A percentile compares a stretch with the other conserved stretches of the same genome.
Evolutionary conservation across 2,329 filamentous ascomycete genomes (phyloP).

Genomic region (Boeremia exigua): DNA sequence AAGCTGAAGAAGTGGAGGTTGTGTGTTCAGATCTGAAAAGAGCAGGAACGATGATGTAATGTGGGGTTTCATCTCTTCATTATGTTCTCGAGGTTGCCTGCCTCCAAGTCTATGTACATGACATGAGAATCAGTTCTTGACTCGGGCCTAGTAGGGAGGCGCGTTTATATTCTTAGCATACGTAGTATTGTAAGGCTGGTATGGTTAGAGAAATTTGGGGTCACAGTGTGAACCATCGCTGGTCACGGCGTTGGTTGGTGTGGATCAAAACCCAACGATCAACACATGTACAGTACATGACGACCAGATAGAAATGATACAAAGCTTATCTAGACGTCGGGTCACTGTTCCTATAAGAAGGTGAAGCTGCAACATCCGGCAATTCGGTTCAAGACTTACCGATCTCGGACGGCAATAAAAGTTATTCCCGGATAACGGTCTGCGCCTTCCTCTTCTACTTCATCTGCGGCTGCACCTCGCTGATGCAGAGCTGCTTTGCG

Average conservation of each 20-base stretch:
- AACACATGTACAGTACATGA: neutral
- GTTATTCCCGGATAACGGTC: slow-evolving; percentile 6
- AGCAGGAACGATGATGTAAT: neutral
- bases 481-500: neutral
- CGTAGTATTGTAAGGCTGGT: no score
- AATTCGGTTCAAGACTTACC: neutral
- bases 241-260: no score
- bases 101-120: no score
- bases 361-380: neutral
- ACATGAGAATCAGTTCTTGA: no score
- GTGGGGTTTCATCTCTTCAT: neutral
- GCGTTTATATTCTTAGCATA: no score
- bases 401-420: slow-evolving; percentile 2
- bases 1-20: neutral
- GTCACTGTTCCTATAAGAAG: neutral
- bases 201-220: no score
- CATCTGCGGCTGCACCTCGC: neutral
- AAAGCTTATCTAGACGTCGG: slow-evolving; percentile 10
- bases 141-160: no score
- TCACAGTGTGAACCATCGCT: no score
- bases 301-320: neutral
- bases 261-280: no score
- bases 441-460: slow-evolving; percentile 1
- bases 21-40: neutral
- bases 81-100: no score